Evolutionary conservation across 495 filamentous ascomycete species (phyloP), one percentile per base, ranked within the genome.

Genomic region (Elasticomyces elasticus): DNA sequence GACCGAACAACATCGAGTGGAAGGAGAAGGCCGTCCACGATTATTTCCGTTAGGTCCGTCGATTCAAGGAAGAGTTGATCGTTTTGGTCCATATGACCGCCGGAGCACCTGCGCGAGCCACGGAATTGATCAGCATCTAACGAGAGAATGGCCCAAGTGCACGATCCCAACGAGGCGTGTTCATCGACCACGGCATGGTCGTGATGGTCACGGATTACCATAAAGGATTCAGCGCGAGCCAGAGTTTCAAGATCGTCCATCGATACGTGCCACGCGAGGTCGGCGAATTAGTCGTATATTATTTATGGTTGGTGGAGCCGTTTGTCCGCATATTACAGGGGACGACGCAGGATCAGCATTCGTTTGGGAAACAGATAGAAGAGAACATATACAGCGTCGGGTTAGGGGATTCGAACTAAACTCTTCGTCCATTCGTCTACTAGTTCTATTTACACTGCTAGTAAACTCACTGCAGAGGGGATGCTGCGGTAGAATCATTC

Each of bases 151-250:
- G 7, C 10, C 10, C 22, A 3, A 13, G 27, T 1, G 47, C 48
- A 15, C n/a, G 19, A 2, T 28, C 2, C 31, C 26, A 56, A 1
- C 31, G 35, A 6, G 24, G 33, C 10, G 23, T 43, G 9, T 51
- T 56, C 33, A 43, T 56, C 31, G 46, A 56, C 22, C 9, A 56
- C 33, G 24, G 47, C 15, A 40, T 51, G 54, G 47, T 56, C 4
- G 54, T 43, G 47, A 51, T 56, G 25, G 54, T 46, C n/a, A 56
- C 46, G 1, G 5, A 2, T 28, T 56, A 56, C 20, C 46, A 56
- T 35, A 56, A 56, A 37, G 54, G 54, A 12, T 51, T 26, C 40
- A 37, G 12, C 1, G 15, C 24, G 13, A 52, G 37, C 25, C 15
- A 24, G 13, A 7, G 40, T 2, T 3, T 51, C 12, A 56, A 51